Evolutionary conservation across 2,329 filamentous ascomycete genomes (phyloP).

Genomic region (Tolypocladium inflatum): DNA sequence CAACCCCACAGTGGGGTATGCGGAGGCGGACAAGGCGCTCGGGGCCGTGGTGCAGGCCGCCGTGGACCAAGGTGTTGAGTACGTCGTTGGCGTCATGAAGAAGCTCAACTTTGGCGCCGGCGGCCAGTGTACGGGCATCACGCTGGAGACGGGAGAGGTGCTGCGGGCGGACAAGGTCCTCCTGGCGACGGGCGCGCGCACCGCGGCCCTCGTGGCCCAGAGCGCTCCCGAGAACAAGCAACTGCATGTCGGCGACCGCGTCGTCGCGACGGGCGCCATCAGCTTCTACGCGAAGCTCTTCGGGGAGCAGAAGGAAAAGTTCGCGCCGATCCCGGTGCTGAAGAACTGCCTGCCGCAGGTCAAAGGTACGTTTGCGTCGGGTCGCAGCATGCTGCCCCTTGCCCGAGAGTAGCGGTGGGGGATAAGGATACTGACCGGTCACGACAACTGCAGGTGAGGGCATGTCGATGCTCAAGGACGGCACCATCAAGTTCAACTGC

Average conservation of each 20-base stretch:
- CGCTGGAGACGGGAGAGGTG: slow-evolving; percentile 32
- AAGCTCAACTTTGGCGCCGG: slow-evolving; percentile 34
- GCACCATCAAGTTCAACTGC: slow-evolving; percentile 52
- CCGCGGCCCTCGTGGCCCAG: slow-evolving; percentile 41
- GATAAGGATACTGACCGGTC: slow-evolving; percentile 2
- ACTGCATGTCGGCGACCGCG: slow-evolving; percentile 41
- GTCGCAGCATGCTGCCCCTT: not conserved
- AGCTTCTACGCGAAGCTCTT: slow-evolving; percentile 29
- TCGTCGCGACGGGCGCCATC: slow-evolving; percentile 46
- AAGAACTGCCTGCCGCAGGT: slow-evolving; percentile 32
- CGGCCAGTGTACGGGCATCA: slow-evolving; percentile 39
- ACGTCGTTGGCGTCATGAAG: slow-evolving; percentile 39
- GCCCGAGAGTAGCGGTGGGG: not conserved
- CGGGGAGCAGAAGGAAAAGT: slow-evolving; percentile 34
- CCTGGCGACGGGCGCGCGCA: slow-evolving; percentile 47
- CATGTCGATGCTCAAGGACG: slow-evolving; percentile 34
- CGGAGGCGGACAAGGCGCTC: slow-evolving; percentile 46
- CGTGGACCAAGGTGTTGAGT: slow-evolving; percentile 44
- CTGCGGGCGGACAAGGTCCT: slow-evolving; percentile 43
- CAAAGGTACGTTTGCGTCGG: slow-evolving; percentile 23
- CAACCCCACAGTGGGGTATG: slow-evolving; percentile 51
- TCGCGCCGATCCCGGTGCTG: slow-evolving; percentile 43
- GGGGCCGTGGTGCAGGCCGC: slow-evolving; percentile 42
- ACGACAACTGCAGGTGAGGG: slow-evolving; percentile 22
- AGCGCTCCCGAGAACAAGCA: slow-evolving; percentile 37